Base-by-base conservation (phyloP, 495 filamentous ascomycete genomes). In the Venustampulla echinocandica region DNA sequence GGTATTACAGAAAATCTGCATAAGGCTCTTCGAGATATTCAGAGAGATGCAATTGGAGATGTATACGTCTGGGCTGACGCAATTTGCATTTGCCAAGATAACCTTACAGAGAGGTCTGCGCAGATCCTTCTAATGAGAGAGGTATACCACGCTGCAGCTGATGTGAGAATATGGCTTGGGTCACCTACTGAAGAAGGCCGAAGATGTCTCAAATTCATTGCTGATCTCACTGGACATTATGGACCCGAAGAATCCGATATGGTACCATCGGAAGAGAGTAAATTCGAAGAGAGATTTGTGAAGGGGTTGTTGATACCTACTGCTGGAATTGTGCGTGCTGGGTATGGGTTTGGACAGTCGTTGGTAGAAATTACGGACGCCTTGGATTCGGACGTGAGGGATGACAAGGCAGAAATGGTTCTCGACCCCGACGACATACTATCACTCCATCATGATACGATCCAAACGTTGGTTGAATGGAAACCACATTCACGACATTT, bases 41-140 rank as follows among this genome's bases (percentile, higher is more conserved):
- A 45, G 19, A 44, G 30, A 5, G 32, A 0, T 82, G 81, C 60
- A 79, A 2, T 78, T 70, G 76, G 73, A 76, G 45, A 56, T 54
- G 0, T 52, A 50, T 2, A 69, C 64, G 10, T 85, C 79, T 57
- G 67, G 69, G 50, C 33, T 1, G 47, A 50, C 24, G 47, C 47
- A 4, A 39, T 51, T 4, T 51, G 33, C 21, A 51, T 46, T 10
- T 24, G 38, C 14, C 47, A 50, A 37, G 17, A 44, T 11, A 39
- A 51, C 18, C 13, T 18, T 7, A 50, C n/a, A 10, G 48, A 51
- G 28, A 36, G 23, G 14, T 45, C 48, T 3, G 42, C 32, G 15
- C 42, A 51, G 28, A 24, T 51, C n/a, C 28, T 43, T 28, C 13
- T 48, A 18, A 42, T 38, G 37, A 15, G 44, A 3, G 21, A 44